Percentiles rank a stretch among this genome's conserved stretches.
Evolutionary conservation across 352 stramenopile species (phyloP).

Genomic region (Thalassiosira exigua): DNA sequence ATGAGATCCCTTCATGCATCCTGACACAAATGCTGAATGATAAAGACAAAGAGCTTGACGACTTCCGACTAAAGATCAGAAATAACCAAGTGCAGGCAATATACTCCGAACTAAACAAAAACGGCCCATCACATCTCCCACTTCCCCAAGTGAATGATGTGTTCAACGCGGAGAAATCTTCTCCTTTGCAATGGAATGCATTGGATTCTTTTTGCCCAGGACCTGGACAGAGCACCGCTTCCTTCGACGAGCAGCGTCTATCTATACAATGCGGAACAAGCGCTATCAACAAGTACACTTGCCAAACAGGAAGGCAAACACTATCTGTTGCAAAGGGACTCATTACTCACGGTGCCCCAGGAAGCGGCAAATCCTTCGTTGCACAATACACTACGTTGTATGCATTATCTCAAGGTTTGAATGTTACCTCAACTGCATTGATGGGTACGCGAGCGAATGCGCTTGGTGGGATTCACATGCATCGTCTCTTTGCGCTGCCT

Average conservation of each 20-base stretch:
- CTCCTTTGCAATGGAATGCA: constrained; percentile 4
- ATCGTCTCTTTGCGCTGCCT: constrained; percentile 31
- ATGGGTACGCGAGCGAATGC: constrained; percentile 29
- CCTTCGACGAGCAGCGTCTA: constrained; percentile 39
- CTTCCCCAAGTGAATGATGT: background rate
- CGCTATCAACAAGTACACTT: constrained; percentile 39
- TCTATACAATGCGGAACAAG: constrained; percentile 12
- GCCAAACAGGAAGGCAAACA: constrained; percentile 3
- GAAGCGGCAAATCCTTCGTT: constrained; percentile 44
- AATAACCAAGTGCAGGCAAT: constrained; percentile 12
- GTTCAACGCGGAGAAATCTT: background rate
- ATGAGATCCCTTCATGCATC: constrained; percentile 25
- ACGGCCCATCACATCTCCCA: background rate
- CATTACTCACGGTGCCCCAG: constrained; percentile 36
- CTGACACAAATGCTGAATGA: constrained; percentile 13
- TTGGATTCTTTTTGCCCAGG: background rate
- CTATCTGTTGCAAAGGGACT: constrained; percentile 26
- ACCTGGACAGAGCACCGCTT: constrained; percentile 14
- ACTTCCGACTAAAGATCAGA: background rate
- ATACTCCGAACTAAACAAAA: background rate
- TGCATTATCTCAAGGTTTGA: constrained; percentile 35
- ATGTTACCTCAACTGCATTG: constrained; percentile 41
- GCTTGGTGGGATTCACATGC: constrained; percentile 48
- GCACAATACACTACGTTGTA: constrained; percentile 19
- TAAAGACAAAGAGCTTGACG: background rate